Conservation (phyloP, 2,329 filamentous ascomycete genomes). For the Arthrobotrys megalospora region DNA sequence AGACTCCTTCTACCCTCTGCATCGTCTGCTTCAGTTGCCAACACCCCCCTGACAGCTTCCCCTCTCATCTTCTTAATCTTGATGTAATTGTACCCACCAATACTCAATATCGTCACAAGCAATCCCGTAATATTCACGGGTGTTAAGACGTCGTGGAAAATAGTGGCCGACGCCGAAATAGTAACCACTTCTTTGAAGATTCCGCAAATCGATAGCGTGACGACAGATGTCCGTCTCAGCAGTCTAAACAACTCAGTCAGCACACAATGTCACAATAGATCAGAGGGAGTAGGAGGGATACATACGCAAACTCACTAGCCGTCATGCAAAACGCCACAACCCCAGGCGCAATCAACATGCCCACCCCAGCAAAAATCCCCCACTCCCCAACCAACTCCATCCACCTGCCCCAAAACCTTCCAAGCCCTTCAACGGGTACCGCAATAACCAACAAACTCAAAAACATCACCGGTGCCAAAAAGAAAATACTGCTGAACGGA, state of each 20-base stretch:
- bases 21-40: conserved; percentile 48
- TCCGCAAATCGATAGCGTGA: conserved; percentile 94
- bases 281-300: neutral
- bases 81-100: conserved; percentile 92
- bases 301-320: conserved; percentile 85
- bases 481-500: conserved; percentile 97
- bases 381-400: conserved; percentile 76
- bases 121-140: conserved; percentile 89
- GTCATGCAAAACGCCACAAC: conserved; percentile 97
- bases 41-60: conserved; percentile 74
- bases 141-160: conserved; percentile 91
- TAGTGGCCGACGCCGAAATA: conserved; percentile 86
- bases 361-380: conserved; percentile 77
- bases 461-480: conserved; percentile 98
- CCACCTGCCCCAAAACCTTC: conserved; percentile 78
- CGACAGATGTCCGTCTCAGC: conserved; percentile 92
- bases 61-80: conserved; percentile 91
- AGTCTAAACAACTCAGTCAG: conserved; percentile 69
- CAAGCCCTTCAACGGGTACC: conserved; percentile 85
- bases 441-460: conserved; percentile 83
- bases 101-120: conserved; percentile 88
- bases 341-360: conserved; percentile 89
- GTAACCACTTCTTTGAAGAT: conserved; percentile 99
- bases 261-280: neutral
- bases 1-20: conserved; percentile 53